Conservation (phyloP, 2,329 filamentous ascomycete genomes). For the Ascomycota sp. region DNA sequence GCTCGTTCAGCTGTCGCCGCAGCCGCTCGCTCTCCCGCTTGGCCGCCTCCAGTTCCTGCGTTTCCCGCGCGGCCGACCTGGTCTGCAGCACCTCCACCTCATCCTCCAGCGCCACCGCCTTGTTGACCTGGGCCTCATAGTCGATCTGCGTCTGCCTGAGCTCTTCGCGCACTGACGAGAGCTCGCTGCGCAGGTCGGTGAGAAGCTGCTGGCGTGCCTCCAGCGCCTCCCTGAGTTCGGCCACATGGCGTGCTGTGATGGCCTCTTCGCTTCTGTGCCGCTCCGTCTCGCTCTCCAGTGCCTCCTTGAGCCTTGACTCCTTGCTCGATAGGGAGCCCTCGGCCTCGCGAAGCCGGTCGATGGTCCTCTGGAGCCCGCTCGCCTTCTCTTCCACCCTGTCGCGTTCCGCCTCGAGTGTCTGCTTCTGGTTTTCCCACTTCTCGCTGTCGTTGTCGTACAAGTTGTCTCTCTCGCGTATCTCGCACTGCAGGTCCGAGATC, state of each 20-base stretch:
- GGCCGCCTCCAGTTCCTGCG: slow-evolving; percentile 4
- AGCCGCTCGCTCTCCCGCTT: slow-evolving; percentile 10
- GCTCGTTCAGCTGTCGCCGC: slow-evolving; percentile 17
- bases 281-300: slow-evolving; percentile 48
- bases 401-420: slow-evolving; percentile 43
- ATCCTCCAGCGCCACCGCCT: slow-evolving; percentile 48
- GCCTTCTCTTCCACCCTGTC: slow-evolving; percentile 48
- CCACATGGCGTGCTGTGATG: slow-evolving; percentile 50
- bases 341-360: slow-evolving; percentile 46
- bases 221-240: slow-evolving; percentile 52
- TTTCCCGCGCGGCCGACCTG: slow-evolving; percentile 1
- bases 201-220: slow-evolving; percentile 43
- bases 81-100: slow-evolving; percentile 53
- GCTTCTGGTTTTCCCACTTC: slow-evolving; percentile 46
- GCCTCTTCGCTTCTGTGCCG: slow-evolving; percentile 54
- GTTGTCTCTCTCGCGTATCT: slow-evolving; percentile 49
- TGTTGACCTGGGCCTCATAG: slow-evolving; percentile 40
- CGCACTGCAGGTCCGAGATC: slow-evolving; percentile 40
- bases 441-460: slow-evolving; percentile 52
- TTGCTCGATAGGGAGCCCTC: slow-evolving; percentile 48
- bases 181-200: slow-evolving; percentile 43
- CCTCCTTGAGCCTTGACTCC: slow-evolving; percentile 45
- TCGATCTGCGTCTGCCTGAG: slow-evolving; percentile 47
- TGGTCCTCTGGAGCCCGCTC: slow-evolving; percentile 44
- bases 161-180: slow-evolving; percentile 46